These are phyloP conservation scores for Wickerhamomyces ciferrii DNA, from an alignment of 805 yeast genomes.

Conservation along the genomic window DNA sequence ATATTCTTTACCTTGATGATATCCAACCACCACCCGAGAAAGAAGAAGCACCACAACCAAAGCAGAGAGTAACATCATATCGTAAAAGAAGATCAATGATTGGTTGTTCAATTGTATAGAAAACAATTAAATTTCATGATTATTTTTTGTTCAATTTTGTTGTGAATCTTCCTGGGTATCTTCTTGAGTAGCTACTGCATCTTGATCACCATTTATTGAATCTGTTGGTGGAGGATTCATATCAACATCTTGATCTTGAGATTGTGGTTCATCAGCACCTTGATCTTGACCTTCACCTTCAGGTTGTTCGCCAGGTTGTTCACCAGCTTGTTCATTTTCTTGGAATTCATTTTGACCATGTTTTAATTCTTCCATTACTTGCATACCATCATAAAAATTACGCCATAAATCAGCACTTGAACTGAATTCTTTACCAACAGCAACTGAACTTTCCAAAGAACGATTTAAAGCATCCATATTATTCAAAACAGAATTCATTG, in stretches of 20 bases:
- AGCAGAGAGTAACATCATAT: neutral
- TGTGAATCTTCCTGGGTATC: neutral
- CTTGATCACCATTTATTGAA: neutral
- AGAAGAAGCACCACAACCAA: neutral
- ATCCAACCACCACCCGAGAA: neutral
- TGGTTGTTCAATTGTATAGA: neutral
- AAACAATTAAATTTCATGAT: neutral
- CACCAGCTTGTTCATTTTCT: neutral
- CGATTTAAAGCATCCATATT: conserved; percentile 63
- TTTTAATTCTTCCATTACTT: conserved; percentile 22
- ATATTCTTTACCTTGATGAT: neutral
- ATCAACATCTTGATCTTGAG: neutral
- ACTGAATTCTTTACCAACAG: conserved; percentile 74
- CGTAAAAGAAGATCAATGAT: neutral
- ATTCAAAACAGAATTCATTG: conserved; percentile 61
- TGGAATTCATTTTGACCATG: neutral
- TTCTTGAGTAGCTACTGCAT: neutral
- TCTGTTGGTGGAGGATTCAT: neutral
- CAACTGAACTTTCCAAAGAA: conserved; percentile 59
- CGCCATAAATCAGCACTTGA: conserved; percentile 68
- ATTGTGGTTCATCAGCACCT: neutral
- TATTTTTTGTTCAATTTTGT: neutral
- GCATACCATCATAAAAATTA: conserved; percentile 53
- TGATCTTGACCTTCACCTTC: neutral
- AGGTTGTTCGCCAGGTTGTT: neutral